phyloP scores from a whole-genome alignment of 176 grass and related monocot genomes.

The Triticum aestivum region DNA sequence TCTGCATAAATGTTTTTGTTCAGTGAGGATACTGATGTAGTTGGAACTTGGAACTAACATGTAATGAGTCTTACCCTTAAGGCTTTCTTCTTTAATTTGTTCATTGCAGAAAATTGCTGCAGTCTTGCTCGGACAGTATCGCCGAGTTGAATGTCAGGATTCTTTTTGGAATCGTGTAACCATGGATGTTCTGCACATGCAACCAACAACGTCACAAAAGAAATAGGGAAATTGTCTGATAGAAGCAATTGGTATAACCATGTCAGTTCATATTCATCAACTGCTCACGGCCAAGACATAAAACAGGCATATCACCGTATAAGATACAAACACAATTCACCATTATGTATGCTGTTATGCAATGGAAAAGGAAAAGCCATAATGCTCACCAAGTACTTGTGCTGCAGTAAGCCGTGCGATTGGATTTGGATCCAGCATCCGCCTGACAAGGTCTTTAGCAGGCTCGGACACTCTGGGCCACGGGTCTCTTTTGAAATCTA shows the following conservation, averaged over 20 bases:
- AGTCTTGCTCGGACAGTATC: constrained; percentile 76
- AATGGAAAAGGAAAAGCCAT: not conserved
- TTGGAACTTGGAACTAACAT: not conserved
- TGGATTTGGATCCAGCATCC: constrained; percentile 93
- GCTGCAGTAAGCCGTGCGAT: constrained; percentile 67
- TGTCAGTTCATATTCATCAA: not conserved
- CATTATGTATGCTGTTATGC: not conserved
- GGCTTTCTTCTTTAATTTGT: constrained; percentile 99
- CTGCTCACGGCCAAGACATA: constrained; percentile 2
- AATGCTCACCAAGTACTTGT: constrained; percentile 86
- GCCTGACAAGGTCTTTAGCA: constrained; percentile 92
- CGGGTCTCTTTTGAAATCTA: constrained; percentile 95
- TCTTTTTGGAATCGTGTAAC: constrained; percentile 83
- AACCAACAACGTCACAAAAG: constrained; percentile 20
- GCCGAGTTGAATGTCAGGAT: constrained; percentile 81
- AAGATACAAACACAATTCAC: not conserved
- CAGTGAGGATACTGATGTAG: not conserved
- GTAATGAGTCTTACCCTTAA: constrained; percentile 62
- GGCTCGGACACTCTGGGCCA: constrained; percentile 91
- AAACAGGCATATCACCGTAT: constrained; percentile 8
- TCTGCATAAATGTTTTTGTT: not conserved
- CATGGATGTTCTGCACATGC: constrained; percentile 79
- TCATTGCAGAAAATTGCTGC: constrained; percentile 97
- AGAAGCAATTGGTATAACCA: not conserved
- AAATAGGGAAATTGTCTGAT: not conserved